These are phyloP conservation scores for Jamesozyma hellenica DNA, from an alignment of 805 yeast species.

Conservation along the genomic window DNA sequence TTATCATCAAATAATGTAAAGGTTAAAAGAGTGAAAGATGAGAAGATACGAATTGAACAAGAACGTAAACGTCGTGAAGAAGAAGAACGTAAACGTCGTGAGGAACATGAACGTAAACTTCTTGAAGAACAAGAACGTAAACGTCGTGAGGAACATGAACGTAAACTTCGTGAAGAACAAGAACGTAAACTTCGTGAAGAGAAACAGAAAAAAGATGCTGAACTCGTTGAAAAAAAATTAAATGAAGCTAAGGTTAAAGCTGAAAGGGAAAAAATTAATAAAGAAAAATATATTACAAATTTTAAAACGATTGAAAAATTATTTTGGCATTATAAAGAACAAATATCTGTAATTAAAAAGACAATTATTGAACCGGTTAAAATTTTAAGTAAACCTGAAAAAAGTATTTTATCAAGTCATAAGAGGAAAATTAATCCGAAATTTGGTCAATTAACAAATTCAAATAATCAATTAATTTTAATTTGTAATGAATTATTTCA, in stretches of 20 bases:
- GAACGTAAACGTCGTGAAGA: slow-evolving; percentile 2
- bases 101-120: slow-evolving; percentile 4
- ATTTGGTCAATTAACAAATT: slow-evolving; percentile 83
- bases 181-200: slow-evolving; percentile 9
- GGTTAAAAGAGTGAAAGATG: slow-evolving; percentile 3
- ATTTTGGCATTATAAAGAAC: slow-evolving; percentile 40
- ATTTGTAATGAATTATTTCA: slow-evolving; percentile 42
- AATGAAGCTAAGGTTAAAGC: slow-evolving; percentile 14
- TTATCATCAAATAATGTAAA: slow-evolving; percentile 7
- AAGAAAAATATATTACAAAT: slow-evolving; percentile 18
- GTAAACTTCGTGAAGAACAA: slow-evolving; percentile 7
- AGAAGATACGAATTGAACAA: slow-evolving; percentile 4
- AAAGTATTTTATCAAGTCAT: slow-evolving; percentile 45
- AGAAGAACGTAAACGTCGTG: not conserved
- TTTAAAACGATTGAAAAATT: slow-evolving; percentile 32
- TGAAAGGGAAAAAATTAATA: slow-evolving; percentile 15
- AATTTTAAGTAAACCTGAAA: slow-evolving; percentile 38
- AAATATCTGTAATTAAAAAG: slow-evolving; percentile 48
- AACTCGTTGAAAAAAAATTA: slow-evolving; percentile 9
- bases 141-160: slow-evolving; percentile 9
- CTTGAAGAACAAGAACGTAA: slow-evolving; percentile 12
- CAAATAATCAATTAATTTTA: slow-evolving; percentile 45
- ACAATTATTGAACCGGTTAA: slow-evolving; percentile 48
- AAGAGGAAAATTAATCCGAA: slow-evolving; percentile 77
- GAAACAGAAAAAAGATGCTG: slow-evolving; percentile 11